A percentile compares a stretch with the other conserved stretches of the same genome.
Evolutionary conservation across 805 yeast genomes (phyloP).

Genomic region (Yarrowia sp.): DNA sequence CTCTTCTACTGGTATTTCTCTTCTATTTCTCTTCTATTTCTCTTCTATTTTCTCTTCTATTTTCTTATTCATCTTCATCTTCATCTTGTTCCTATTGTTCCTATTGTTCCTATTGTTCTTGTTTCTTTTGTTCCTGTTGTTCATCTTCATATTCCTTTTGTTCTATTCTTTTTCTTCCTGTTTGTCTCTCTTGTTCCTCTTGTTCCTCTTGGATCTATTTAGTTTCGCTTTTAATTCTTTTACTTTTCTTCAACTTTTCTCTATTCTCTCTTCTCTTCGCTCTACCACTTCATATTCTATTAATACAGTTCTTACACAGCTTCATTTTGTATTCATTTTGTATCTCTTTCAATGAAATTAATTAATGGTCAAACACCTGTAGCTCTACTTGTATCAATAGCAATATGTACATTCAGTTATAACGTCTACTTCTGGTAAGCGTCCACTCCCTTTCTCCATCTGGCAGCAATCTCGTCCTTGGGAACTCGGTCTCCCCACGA

Average conservation of each 20-base stretch:
- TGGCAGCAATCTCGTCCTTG: conserved; percentile 53
- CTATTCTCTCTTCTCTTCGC: neutral
- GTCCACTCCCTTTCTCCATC: conserved; percentile 44
- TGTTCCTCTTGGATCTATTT: neutral
- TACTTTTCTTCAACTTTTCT: neutral
- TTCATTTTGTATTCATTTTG: no score
- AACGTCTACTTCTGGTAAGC: neutral
- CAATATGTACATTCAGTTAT: conserved; percentile 3
- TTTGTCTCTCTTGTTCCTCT: neutral
- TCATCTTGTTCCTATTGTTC: neutral
- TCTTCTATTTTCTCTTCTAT: neutral
- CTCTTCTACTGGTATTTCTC: no score
- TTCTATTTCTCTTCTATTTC: neutral
- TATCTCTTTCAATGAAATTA: no score
- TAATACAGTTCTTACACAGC: no score
- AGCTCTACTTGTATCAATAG: no score
- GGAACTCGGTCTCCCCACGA: conserved; percentile 54
- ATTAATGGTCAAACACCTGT: no score
- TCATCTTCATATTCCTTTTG: no score
- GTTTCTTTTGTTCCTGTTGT: neutral
- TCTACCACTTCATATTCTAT: neutral
- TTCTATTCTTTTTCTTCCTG: neutral
- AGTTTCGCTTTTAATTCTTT: neutral
- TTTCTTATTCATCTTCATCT: no score
- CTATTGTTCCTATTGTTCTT: neutral